Evolutionary conservation across 2,329 filamentous ascomycete species (phyloP), one percentile per base, ranked within the genome.

Genomic region (Epichloe brachyelytri): DNA sequence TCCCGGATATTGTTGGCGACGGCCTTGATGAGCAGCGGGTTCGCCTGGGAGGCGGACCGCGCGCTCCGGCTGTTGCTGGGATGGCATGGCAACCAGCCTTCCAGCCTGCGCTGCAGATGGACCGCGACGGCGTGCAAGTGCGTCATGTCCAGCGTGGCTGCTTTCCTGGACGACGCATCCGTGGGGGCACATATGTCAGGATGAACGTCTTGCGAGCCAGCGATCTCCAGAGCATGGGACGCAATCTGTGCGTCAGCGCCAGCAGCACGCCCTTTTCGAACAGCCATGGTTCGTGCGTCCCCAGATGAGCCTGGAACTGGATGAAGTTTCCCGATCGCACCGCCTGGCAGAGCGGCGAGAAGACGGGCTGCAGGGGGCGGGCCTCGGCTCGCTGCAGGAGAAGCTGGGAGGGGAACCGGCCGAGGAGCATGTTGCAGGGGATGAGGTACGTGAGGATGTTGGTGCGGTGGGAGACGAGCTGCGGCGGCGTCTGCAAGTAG

Each of bases 381-480:
- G 64, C 63, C 12, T 87, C 82, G 3, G 85, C 83, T 1, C 83
- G 78, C 39, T 76, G 70, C 43, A 94, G 77, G 1, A 95, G 76
- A 2, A 65, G 54, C 8, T 70, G 62, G 1, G 84, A 85, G 1
- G 91, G 90, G 57, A 96, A 88, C 33, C 88, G 83, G 20, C 89
- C 91, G 45, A 95, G 75, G 38, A 95, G 81, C 50, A 96, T 75
- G 63, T 95, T 95, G 58, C 82, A 78, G 1, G 88, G 79, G 53
- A 95, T 83, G 39, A 96, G 79, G 64, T 90, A 91, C 43, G 86
- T 85, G 38, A 96, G 80, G 54, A 96, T 90, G 49, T 84, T 74
- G 19, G 82, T 79, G 54, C 88, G 81, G 64, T 97, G 91, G 39
- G 78, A 79, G 55, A 80, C 78, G 57, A 87, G 86, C 17, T 61